Percentiles rank a stretch among this genome's conserved stretches.
phyloP scores from a whole-genome alignment of 129 eudicot species.

The Solidago caesia region DNA sequence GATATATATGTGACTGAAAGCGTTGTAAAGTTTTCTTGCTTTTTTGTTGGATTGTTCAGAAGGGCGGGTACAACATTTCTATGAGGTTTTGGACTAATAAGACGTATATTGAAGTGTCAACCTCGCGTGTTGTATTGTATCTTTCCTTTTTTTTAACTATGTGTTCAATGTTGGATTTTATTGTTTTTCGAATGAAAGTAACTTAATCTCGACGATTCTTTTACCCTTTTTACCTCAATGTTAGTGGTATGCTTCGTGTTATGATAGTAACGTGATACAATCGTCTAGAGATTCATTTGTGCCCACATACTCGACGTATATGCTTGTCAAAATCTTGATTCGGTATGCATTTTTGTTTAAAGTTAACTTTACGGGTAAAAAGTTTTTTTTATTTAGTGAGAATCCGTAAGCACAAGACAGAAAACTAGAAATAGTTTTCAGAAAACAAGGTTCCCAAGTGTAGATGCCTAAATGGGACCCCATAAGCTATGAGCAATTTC shows the following conservation, averaged over 20 bases:
- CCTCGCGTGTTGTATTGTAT: constrained; percentile 18
- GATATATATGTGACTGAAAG: constrained; percentile 22
- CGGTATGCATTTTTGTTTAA: constrained; percentile 8
- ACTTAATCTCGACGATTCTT: constrained; percentile 17
- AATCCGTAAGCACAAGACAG: neutral
- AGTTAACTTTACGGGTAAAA: constrained; percentile 18
- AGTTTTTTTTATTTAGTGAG: neutral
- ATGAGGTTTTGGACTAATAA: constrained; percentile 33
- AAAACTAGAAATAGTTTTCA: constrained; percentile 12
- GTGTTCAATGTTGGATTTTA: constrained; percentile 17
- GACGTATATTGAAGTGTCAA: constrained; percentile 34
- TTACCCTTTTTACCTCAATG: constrained; percentile 6
- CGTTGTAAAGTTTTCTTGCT: constrained; percentile 35
- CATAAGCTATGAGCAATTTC: constrained; percentile 11
- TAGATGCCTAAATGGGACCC: constrained; percentile 24
- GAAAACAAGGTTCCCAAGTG: constrained; percentile 20
- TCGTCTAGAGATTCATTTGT: constrained; percentile 5
- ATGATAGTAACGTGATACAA: constrained; percentile 20
- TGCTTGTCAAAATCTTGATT: constrained; percentile 19
- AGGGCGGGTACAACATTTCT: constrained; percentile 35
- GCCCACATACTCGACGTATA: constrained; percentile 11
- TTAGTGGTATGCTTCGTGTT: constrained; percentile 15
- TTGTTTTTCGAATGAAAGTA: constrained; percentile 11
- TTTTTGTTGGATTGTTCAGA: constrained; percentile 33
- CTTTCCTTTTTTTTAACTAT: constrained; percentile 12